Percentiles rank a stretch among this genome's conserved stretches.
phyloP scores from a whole-genome alignment of 768 basidiomycete genomes.

The Jaapia argillacea region DNA sequence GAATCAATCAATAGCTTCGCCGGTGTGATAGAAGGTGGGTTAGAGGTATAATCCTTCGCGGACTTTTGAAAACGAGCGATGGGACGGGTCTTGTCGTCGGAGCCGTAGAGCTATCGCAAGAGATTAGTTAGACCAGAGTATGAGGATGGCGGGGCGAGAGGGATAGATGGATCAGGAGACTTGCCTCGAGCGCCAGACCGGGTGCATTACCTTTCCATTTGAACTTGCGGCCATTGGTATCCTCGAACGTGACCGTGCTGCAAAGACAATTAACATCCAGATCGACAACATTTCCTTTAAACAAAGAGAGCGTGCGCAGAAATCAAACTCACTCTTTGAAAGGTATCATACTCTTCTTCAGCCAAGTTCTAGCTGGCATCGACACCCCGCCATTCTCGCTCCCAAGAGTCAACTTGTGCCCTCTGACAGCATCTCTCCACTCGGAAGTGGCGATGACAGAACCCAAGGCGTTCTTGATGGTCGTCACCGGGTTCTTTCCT shows the following conservation, averaged over 20 bases:
- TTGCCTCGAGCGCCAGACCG: constrained; percentile 25
- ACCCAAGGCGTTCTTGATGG: constrained; percentile 21
- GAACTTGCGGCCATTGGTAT: constrained; percentile 22
- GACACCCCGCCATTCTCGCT: constrained; percentile 15
- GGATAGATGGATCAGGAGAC: constrained; percentile 3
- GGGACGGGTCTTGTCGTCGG: constrained; percentile 23
- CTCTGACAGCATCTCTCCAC: constrained; percentile 28
- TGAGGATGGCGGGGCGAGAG: no score
- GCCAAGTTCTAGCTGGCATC: constrained; percentile 25
- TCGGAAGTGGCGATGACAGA: constrained; percentile 25
- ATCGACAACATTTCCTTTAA: background rate
- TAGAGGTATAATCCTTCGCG: constrained; percentile 11
- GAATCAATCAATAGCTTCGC: constrained; percentile 22
- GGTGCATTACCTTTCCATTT: constrained; percentile 32
- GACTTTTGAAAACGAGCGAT: constrained; percentile 27
- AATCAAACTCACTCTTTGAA: constrained; percentile 25
- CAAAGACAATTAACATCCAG: background rate
- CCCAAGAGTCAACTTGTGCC: constrained; percentile 26
- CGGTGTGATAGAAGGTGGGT: constrained; percentile 14
- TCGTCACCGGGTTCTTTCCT: constrained; percentile 20
- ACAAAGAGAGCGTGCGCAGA: background rate
- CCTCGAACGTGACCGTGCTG: constrained; percentile 29
- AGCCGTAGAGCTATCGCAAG: constrained; percentile 21
- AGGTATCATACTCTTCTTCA: constrained; percentile 29
- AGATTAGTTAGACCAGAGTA: background rate